Evolutionary conservation across 768 basidiomycete genomes (phyloP).

Genomic region (Lyophyllum decastes): DNA sequence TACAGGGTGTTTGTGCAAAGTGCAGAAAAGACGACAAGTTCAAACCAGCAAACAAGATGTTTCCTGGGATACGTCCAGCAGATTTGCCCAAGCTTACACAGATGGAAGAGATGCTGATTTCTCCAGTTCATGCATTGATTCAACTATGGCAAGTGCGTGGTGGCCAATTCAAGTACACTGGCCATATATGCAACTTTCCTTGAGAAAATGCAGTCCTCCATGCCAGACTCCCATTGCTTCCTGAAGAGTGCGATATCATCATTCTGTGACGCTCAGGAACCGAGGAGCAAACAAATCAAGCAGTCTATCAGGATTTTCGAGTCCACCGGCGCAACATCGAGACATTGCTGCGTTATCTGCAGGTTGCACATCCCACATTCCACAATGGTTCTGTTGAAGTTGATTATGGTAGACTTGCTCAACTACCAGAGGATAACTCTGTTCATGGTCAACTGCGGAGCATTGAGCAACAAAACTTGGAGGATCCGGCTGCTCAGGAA

Average conservation of each 20-base stretch:
- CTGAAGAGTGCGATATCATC: slow-evolving; percentile 9
- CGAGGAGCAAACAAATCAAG: slow-evolving; percentile 4
- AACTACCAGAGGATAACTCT: slow-evolving; percentile 14
- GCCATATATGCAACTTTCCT: slow-evolving; percentile 3
- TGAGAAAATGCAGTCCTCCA: background rate
- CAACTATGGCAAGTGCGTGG: slow-evolving; percentile 2
- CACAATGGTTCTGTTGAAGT: background rate
- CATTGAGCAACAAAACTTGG: slow-evolving; percentile 4
- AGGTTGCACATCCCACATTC: background rate
- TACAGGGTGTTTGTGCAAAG: slow-evolving; percentile 2
- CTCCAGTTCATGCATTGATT: slow-evolving; percentile 4
- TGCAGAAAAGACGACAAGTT: background rate
- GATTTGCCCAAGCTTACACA: slow-evolving; percentile 3
- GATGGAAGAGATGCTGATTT: slow-evolving; percentile 8
- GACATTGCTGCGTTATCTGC: slow-evolving; percentile 1
- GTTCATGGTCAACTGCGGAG: slow-evolving; percentile 9
- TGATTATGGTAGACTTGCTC: slow-evolving; percentile 6
- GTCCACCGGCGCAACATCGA: background rate
- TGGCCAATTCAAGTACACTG: background rate
- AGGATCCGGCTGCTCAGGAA: slow-evolving; percentile 1
- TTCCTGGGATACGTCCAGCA: background rate
- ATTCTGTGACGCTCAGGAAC: background rate
- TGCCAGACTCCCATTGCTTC: background rate
- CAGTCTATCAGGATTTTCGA: slow-evolving; percentile 8
- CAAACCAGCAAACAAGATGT: slow-evolving; percentile 8